Base-by-base conservation (phyloP, 202 grass and related monocot genomes). In the Saccharum hybrid region DNA sequence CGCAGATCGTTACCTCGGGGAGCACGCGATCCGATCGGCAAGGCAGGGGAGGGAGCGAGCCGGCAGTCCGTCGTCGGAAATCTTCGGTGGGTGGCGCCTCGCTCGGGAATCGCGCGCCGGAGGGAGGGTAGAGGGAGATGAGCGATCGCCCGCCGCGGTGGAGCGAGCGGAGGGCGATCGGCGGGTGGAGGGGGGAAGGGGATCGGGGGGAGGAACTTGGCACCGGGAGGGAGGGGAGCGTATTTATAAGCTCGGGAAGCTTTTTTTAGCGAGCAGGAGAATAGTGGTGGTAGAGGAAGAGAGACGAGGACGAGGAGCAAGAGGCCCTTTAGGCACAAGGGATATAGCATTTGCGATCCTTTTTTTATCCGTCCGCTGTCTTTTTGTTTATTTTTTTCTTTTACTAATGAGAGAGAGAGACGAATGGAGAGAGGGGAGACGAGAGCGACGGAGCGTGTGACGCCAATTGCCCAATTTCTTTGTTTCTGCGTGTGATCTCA, bases 81-180 rank as follows among this genome's bases (percentile, higher is more conserved):
- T 75, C 81, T 62, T 49, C 64, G 16, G 41, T 19, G 69, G 48
- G 2, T 40, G 38, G 14, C 7, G 61, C 68, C 79, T 86, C 80
- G 69, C 83, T 80, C 75, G 21, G 63, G 84, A 83, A 87, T 87
- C 88, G 80, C 88, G 80, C 61, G 83, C 57, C 16, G 18, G 19
- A 45, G 39, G 10, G 60, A 30, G 37, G 65, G 60, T 66, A 45
- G 64, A 51, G 70, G 87, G 82, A 19, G 87, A 45, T 59, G 83
- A 78, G 41, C 83, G 88, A 90, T 90, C 88, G 88, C 88, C 88
- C 83, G 70, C 88, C 83, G 83, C 88, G 79, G 83, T 83, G 88
- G 83, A 80, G 56, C 83, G 83, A 83, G 83, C 88, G 88, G 79
- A 60, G 87, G 88, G 88, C 88, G 88, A 90, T 86, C 88, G 87